Conservation (phyloP, 768 basidiomycete species). For the Amylocystis lapponica region DNA sequence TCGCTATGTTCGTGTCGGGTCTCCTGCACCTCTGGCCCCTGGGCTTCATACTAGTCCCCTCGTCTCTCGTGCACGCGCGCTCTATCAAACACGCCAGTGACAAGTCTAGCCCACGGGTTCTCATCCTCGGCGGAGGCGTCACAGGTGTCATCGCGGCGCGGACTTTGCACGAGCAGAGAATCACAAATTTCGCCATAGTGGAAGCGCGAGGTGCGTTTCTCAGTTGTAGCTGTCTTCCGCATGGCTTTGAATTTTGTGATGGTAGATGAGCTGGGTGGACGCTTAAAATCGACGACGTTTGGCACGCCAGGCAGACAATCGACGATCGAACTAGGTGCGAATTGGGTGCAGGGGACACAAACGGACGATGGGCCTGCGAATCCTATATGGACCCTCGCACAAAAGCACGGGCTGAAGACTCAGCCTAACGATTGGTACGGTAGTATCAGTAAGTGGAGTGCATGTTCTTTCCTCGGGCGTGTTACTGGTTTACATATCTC, state of each 20-base stretch:
- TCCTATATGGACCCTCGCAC: conserved; percentile 48
- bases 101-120: conserved; percentile 28
- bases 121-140: conserved; percentile 63
- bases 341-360: conserved; percentile 38
- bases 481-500: conserved; percentile 7
- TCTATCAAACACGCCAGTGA: neutral
- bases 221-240: neutral
- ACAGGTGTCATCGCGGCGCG: conserved; percentile 59
- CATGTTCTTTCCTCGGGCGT: conserved; percentile 25
- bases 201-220: conserved; percentile 35
- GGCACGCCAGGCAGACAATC: conserved; percentile 31
- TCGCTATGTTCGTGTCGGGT: neutral
- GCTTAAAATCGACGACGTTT: conserved; percentile 40
- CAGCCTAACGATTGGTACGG: conserved; percentile 30
- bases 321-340: conserved; percentile 37
- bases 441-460: conserved; percentile 18
- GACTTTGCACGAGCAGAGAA: conserved; percentile 44
- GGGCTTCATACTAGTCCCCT: neutral
- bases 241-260: neutral
- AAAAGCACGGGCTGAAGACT: conserved; percentile 43
- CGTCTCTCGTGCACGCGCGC: neutral
- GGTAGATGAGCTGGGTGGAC: conserved; percentile 44
- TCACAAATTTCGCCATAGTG: conserved; percentile 51
- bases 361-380: conserved; percentile 41
- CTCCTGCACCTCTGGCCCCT: neutral